phyloP scores from a whole-genome alignment of 2,329 filamentous ascomycete species.

The Aureobasidium sp. region DNA sequence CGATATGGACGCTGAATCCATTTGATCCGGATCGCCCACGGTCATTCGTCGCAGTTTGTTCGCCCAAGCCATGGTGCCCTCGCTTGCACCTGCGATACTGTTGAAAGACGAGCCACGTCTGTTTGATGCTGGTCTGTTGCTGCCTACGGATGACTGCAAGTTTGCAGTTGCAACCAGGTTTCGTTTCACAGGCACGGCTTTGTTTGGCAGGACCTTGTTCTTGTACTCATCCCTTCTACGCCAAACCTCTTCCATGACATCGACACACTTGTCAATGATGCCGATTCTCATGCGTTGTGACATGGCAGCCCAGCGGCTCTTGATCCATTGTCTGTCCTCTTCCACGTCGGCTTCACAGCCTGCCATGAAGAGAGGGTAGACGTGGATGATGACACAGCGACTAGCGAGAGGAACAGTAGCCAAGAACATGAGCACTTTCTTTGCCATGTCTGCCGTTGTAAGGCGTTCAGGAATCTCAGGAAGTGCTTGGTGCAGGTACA shows the following conservation, averaged over 20 bases:
- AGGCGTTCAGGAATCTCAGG: slow-evolving; percentile 54
- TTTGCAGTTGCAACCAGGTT: slow-evolving; percentile 28
- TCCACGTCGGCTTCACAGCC: slow-evolving; percentile 52
- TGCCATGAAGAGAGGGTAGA: slow-evolving; percentile 59
- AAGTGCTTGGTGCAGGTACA: slow-evolving; percentile 60
- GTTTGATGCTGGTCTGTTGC: neutral
- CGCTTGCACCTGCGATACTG: slow-evolving; percentile 4
- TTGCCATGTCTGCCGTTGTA: slow-evolving; percentile 48
- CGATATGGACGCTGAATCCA: neutral
- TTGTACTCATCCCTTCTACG: slow-evolving; percentile 48
- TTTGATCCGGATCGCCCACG: neutral
- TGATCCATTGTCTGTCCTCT: slow-evolving; percentile 57
- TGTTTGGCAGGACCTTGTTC: slow-evolving; percentile 21
- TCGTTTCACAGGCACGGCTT: slow-evolving; percentile 21
- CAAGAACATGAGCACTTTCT: slow-evolving; percentile 51
- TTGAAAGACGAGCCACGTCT: slow-evolving; percentile 8
- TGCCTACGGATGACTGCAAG: neutral
- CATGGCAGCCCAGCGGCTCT: slow-evolving; percentile 54
- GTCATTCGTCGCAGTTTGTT: slow-evolving; percentile 6
- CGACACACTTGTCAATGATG: slow-evolving; percentile 55
- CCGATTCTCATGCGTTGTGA: slow-evolving; percentile 55
- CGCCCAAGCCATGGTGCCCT: slow-evolving; percentile 13
- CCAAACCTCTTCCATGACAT: slow-evolving; percentile 61
- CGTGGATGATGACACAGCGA: slow-evolving; percentile 57
- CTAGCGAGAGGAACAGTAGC: slow-evolving; percentile 55